Base-by-base conservation (phyloP, 805 yeast genomes). In the Jamesozyma lodderae region DNA sequence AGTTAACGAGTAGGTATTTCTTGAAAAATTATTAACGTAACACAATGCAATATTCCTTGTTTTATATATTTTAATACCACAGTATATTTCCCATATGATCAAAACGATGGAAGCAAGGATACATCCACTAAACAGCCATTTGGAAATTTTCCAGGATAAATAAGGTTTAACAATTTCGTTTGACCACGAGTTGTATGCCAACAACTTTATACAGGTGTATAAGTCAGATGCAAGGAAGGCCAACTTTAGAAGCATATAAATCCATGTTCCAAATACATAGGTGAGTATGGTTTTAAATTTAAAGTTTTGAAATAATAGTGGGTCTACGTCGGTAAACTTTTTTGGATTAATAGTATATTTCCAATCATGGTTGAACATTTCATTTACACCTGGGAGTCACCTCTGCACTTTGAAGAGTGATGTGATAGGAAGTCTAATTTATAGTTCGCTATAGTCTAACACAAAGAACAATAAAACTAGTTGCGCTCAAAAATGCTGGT, bases 101-200 rank as follows among this genome's bases (percentile, higher is more conserved):
- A 81, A 62, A 2, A 69, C 61, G 34, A 82, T 64, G 11, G 90
- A 80, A 38, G 82, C 72, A 10, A 85, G 68, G 42, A 86, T 85
- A 57, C 95, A 85, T 4, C 80, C 84, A 13, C 81, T 75, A 52
- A 79, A 81, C 11, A 81, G 62, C 88, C 88, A 81, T 53, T 63
- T 73, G 41, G 67, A 71, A 41, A 69, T 74, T 53, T 50, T 72
- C 43, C 70, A 67, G 1, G 76, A 64, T 7, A 73, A 52, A 40
- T 59, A 63, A 3, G 79, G 77, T 38, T 64, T 51, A 29, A 68
- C 59, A 36, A 71, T 68, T 29, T 66, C 57, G 4, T 74, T 66
- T 6, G 79, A 68, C 88, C 90, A 81, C 37, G 72, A 64, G 51
- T 80, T 72, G 57, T 77, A 77, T 1, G 81, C 90, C 47, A 85